Evolutionary conservation across 1,139 yeast species (phyloP).

Genomic region (Magnusiomyces tetraspermus): DNA sequence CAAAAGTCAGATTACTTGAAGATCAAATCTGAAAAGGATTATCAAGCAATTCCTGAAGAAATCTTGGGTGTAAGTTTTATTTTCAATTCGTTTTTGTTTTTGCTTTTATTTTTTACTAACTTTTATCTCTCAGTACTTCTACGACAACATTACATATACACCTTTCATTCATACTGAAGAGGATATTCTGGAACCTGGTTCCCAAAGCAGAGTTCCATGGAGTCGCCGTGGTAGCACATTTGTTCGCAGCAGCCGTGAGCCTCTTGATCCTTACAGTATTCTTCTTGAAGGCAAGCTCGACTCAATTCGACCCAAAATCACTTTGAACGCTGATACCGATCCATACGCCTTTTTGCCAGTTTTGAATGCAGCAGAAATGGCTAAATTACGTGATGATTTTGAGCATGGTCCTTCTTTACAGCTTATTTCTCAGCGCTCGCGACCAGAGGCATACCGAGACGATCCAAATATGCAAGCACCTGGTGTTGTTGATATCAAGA

Average conservation of each 20-base stretch:
- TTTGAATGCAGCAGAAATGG: slow-evolving; percentile 23
- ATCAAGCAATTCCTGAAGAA: slow-evolving; percentile 36
- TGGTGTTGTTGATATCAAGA: slow-evolving; percentile 34
- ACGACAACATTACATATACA: slow-evolving; percentile 51
- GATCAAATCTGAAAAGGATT: slow-evolving; percentile 30
- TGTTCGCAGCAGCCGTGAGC: slow-evolving; percentile 27
- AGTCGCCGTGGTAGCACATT: slow-evolving; percentile 21
- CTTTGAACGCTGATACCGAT: slow-evolving; percentile 23
- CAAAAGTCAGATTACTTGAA: slow-evolving; percentile 49
- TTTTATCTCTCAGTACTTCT: slow-evolving; percentile 38
- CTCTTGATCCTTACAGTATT: slow-evolving; percentile 34
- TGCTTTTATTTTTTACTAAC: slow-evolving; percentile 31
- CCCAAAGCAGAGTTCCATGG: slow-evolving; percentile 13
- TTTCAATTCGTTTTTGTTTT: slow-evolving; percentile 18
- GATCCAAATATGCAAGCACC: slow-evolving; percentile 29
- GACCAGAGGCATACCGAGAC: slow-evolving; percentile 32
- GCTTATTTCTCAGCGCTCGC: slow-evolving; percentile 31
- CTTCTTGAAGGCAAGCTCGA: slow-evolving; percentile 33
- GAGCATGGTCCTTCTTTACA: slow-evolving; percentile 31
- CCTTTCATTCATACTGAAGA: slow-evolving; percentile 42
- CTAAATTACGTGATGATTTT: slow-evolving; percentile 26
- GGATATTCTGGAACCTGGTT: slow-evolving; percentile 19
- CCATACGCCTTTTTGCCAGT: slow-evolving; percentile 26
- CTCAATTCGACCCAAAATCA: slow-evolving; percentile 30
- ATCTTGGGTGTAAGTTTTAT: slow-evolving; percentile 29